phyloP scores from a whole-genome alignment of 2,329 filamentous ascomycete genomes.

The Claviceps humidiphila region DNA sequence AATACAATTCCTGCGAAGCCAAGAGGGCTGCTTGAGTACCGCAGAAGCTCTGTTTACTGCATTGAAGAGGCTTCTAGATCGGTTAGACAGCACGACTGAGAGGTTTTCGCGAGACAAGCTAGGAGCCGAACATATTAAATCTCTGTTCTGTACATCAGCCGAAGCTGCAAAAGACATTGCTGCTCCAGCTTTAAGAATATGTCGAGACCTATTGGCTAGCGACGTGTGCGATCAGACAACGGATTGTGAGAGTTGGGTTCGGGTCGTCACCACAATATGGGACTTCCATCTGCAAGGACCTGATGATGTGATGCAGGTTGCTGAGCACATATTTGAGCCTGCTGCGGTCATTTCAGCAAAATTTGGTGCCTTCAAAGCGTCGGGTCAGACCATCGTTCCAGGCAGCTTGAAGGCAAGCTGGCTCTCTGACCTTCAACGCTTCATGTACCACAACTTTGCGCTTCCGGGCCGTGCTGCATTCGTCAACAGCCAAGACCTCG shows the following conservation, averaged over 20 bases:
- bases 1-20: slow-evolving; percentile 25
- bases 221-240: slow-evolving; percentile 19
- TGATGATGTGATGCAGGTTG: slow-evolving; percentile 35
- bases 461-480: slow-evolving; percentile 37
- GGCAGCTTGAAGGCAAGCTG: slow-evolving; percentile 22
- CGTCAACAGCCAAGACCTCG: slow-evolving; percentile 27
- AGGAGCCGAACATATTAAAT: slow-evolving; percentile 44
- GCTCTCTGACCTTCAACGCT: slow-evolving; percentile 32
- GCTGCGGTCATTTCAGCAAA: slow-evolving; percentile 25
- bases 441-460: slow-evolving; percentile 38
- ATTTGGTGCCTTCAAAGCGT: slow-evolving; percentile 19
- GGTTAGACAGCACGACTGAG: slow-evolving; percentile 23
- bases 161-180: slow-evolving; percentile 32
- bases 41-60: slow-evolving; percentile 35
- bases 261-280: slow-evolving; percentile 35
- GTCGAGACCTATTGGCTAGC: slow-evolving; percentile 24
- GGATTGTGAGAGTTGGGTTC: slow-evolving; percentile 33
- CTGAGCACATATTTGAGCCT: slow-evolving; percentile 30
- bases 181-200: slow-evolving; percentile 32
- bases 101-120: slow-evolving; percentile 31
- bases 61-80: slow-evolving; percentile 31
- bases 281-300: slow-evolving; percentile 37
- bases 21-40: slow-evolving; percentile 29
- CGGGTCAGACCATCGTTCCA: slow-evolving; percentile 5
- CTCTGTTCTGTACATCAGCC: slow-evolving; percentile 38